phyloP scores from a whole-genome alignment of 371 early-diverging fungal species.

The Rhizopus sp. region DNA sequence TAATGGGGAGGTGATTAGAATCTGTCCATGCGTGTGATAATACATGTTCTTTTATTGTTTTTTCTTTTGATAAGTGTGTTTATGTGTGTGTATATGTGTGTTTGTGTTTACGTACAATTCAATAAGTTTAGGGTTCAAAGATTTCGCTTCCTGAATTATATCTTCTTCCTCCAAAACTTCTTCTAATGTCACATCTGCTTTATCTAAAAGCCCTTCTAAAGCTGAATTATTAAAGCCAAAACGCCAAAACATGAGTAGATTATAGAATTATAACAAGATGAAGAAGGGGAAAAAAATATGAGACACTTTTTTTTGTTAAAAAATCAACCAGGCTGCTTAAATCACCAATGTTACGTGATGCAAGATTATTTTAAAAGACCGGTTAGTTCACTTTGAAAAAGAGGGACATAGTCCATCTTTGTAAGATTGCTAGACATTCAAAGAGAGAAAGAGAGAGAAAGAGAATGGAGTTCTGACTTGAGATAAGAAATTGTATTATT shows the following conservation, averaged over 20 bases:
- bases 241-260: constrained; percentile 67
- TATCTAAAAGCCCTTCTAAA: constrained; percentile 75
- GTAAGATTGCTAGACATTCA: no score
- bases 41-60: no score
- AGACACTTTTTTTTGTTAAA: background rate
- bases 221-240: constrained; percentile 77
- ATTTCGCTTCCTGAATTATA: constrained; percentile 81
- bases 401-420: no score
- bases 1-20: background rate
- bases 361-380: no score
- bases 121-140: constrained; percentile 75
- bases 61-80: background rate
- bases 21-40: background rate
- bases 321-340: no score
- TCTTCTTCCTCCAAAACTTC: constrained; percentile 82
- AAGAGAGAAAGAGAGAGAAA: no score
- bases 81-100: background rate
- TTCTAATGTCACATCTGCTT: constrained; percentile 71
- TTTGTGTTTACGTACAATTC: constrained; percentile 60
- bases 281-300: constrained; percentile 6
- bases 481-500: no score
- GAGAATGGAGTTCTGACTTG: no score
- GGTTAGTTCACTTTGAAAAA: no score
- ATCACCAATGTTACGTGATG: no score
- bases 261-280: constrained; percentile 5